These are phyloP conservation scores for Parsonsia alboflavescens DNA, from an alignment of 257 asterid species.

Conservation along the genomic window DNA sequence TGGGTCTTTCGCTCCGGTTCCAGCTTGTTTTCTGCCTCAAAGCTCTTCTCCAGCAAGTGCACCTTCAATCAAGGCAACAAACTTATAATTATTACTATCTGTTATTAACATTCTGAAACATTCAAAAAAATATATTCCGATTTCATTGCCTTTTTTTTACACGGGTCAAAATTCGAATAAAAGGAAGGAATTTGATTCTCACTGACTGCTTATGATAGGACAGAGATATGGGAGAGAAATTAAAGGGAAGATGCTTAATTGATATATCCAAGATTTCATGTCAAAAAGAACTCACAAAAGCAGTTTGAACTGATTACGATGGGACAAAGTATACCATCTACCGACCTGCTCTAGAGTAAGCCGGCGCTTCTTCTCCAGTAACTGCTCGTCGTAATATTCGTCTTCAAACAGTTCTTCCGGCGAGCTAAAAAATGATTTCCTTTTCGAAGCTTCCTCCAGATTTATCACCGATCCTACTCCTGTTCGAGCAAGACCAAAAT, in stretches of 20 bases:
- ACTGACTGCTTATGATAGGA: too few relatives aligned
- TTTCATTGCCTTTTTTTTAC: not conserved
- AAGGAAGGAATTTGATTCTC: constrained; percentile 8
- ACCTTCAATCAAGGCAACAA: constrained; percentile 40
- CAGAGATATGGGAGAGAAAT: not conserved
- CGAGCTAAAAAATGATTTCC: constrained; percentile 73
- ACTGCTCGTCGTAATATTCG: constrained; percentile 87
- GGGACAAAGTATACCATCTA: not conserved
- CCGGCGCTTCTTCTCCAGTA: constrained; percentile 96
- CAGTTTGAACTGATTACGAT: not conserved
- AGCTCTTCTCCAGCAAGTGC: constrained; percentile 92
- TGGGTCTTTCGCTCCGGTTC: constrained; percentile 92
- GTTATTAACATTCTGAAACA: not conserved
- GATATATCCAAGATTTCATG: constrained; percentile 3
- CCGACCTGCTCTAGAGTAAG: constrained; percentile 85
- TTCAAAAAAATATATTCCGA: not conserved
- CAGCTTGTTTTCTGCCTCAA: constrained; percentile 91
- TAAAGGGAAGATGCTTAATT: constrained; percentile 15
- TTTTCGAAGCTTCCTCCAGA: constrained; percentile 68
- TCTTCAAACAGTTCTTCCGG: constrained; percentile 74
- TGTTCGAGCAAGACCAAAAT: constrained; percentile 2
- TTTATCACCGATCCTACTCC: constrained; percentile 62
- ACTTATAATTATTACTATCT: too few relatives aligned
- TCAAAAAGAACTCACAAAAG: constrained; percentile 6
- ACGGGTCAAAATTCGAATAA: not conserved